Evolutionary conservation across 2,329 filamentous ascomycete species (phyloP), one percentile per base, ranked within the genome.

Genomic region (Microcera coccophila): DNA sequence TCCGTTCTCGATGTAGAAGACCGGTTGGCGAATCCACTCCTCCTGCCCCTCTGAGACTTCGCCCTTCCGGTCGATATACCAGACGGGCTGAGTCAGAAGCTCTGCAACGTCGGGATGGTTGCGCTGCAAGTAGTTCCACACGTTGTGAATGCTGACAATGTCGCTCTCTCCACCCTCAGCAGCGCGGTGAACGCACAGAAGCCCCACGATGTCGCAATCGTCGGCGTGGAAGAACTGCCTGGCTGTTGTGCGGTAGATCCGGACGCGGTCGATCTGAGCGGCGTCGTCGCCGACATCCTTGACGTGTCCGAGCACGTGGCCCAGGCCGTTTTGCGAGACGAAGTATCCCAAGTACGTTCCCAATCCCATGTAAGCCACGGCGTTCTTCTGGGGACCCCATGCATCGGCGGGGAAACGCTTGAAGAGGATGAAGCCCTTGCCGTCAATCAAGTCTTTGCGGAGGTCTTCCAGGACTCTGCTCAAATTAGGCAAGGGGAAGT

Each of bases 11-110:
- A 90, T 70, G 63, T 90, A 94, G 54, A 93, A 79, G 15, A 95
- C 79, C 11, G 79, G 75, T 22, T 84, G 81, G 33, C 76, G 74
- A 55, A 88, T 86, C 67, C 82, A 94, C 44, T 82, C 81, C 41
- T 90, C 79, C 65, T 94, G 76, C 11, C 87, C 88, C 12, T 73
- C 69, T 17, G 81, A 86, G 1, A 79, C 81, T 71, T 95, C 89
- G 10, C 89, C 89, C 71, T 95, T 95, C 41, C 89, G 84, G 66
- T 95, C 89, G 63, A 94, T 91, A 70, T 94, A 93, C 89, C 89
- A 95, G 50, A 89, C 80, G 1, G 89, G 88, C 62, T 83, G 69
- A 1, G 85, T 84, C 40, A 95, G 72, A 5, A 82, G 75, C 62
- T 86, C 80, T 1, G 87, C 84, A 2, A 94, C 84, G 57, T 91